These are phyloP conservation scores for Biscogniauxia sp. DNA, from an alignment of 2,329 filamentous ascomycete species.

Conservation along the genomic window DNA sequence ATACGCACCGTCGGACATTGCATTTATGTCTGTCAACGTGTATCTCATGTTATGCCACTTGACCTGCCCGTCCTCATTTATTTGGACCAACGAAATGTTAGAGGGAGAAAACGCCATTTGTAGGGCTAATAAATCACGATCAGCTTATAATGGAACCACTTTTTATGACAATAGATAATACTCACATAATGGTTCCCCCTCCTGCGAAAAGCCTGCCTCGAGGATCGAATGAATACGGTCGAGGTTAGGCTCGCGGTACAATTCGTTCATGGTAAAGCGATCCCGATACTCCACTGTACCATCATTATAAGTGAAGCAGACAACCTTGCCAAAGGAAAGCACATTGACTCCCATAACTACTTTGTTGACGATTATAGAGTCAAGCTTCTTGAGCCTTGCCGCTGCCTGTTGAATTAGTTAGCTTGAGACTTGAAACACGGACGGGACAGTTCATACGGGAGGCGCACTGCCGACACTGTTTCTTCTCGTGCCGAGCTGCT, in stretches of 20 bases:
- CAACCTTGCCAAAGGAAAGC: constrained; percentile 66
- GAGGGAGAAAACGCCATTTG: constrained; percentile 62
- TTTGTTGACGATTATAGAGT: constrained; percentile 68
- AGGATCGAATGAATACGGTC: constrained; percentile 67
- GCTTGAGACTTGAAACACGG: background rate
- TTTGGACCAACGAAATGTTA: constrained; percentile 55
- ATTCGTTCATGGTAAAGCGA: constrained; percentile 66
- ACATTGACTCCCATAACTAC: constrained; percentile 66
- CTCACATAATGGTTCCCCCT: constrained; percentile 63
- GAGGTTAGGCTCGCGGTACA: constrained; percentile 63
- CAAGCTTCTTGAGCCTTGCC: constrained; percentile 56
- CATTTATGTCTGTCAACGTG: constrained; percentile 46
- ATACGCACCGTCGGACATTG: constrained; percentile 47
- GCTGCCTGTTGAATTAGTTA: constrained; percentile 21
- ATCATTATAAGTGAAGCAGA: constrained; percentile 75
- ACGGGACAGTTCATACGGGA: constrained; percentile 11
- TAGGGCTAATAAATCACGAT: constrained; percentile 41
- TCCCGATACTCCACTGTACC: constrained; percentile 80
- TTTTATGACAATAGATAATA: constrained; percentile 1
- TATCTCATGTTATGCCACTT: constrained; percentile 58
- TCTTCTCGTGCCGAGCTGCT: constrained; percentile 66
- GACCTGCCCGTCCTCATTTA: constrained; percentile 57
- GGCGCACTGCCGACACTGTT: constrained; percentile 42
- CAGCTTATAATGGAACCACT: constrained; percentile 1
- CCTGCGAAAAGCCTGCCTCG: constrained; percentile 75